Base-by-base conservation (phyloP, 345 rosid species). In the Erysimum cheiranthoides region DNA sequence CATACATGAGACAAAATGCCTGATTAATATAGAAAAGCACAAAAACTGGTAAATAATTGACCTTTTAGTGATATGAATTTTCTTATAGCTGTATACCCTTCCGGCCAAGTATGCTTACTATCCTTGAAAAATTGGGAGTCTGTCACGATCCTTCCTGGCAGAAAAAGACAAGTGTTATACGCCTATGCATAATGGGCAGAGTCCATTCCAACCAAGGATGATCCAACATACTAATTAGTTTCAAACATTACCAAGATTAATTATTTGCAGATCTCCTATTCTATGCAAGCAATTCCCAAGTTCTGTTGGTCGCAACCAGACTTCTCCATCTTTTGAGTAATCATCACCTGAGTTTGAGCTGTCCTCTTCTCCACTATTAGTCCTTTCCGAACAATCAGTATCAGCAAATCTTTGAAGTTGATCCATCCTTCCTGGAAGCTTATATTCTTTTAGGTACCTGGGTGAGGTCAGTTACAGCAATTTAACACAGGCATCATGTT, bases 371-470 rank as follows among this genome's bases (percentile, higher is more conserved):
- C 84, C 90, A 58, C 84, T 88, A 75, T 88, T 83, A 16, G 72
- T 73, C 74, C 80, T 83, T 74, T 82, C 89, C 70, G 83, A 80
- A 70, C 74, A 85, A 70, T 74, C 85, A 73, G 75, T 83, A 57
- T 77, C 74, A 57, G 80, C 81, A 61, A 79, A 87, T 73, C 79
- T 86, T 80, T 85, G 99, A 68, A 87, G 86, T 50, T 73, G 84
- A 72, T 82, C 78, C 99, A 95, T 95, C 86, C 86, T 87, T 79
- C 80, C 85, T 25, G 99, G 98, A 83, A 95, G 98, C 83, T 85
- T 93, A 62, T 86, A 96, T 77, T 89, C 96, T 68, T 91, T 88
- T 66, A 95, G 80, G 84, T 90, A 95, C 86, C 99, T 93, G 84
- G 9, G 75, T 51, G 72, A 78, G 70, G 75, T 52, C 76, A 71